These are phyloP conservation scores for Myrica gale DNA, from an alignment of 306 rosid genomes.

Conservation along the genomic window DNA sequence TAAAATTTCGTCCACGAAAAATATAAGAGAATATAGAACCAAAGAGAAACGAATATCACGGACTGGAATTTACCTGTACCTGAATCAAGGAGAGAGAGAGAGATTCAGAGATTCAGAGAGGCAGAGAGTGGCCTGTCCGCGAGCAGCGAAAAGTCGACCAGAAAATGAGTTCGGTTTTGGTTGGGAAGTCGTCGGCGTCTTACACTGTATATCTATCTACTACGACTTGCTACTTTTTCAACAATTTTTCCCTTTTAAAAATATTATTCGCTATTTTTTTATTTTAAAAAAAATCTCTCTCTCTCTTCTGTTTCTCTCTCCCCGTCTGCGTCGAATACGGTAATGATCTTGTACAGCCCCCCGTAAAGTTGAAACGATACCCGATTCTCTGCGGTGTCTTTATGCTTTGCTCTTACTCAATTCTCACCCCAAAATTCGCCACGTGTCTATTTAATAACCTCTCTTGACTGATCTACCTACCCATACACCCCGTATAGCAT, in stretches of 20 bases:
- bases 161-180: conserved; percentile 66
- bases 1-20: background rate
- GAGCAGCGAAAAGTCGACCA: conserved; percentile 49
- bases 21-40: background rate
- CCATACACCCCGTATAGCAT: too few relatives aligned
- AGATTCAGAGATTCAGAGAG: conserved; percentile 13
- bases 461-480: too few relatives aligned
- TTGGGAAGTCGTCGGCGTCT: conserved; percentile 85
- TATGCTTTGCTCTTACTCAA: background rate
- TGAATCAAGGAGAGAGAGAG: conserved; percentile 38
- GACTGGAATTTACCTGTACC: conserved; percentile 36
- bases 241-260: background rate
- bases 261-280: background rate
- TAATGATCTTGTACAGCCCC: conserved; percentile 36
- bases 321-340: conserved; percentile 44
- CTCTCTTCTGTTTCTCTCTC: background rate
- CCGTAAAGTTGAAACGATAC: conserved; percentile 24
- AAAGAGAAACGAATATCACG: conserved; percentile 38
- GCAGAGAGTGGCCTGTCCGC: conserved; percentile 14
- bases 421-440: background rate
- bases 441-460: background rate
- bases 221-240: background rate
- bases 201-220: conserved; percentile 21
- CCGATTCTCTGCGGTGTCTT: conserved; percentile 33
- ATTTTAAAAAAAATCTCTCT: too few relatives aligned